These are phyloP conservation scores for Fagopyrum esculentum DNA, from an alignment of 148 eudicot species.

Conservation along the genomic window DNA sequence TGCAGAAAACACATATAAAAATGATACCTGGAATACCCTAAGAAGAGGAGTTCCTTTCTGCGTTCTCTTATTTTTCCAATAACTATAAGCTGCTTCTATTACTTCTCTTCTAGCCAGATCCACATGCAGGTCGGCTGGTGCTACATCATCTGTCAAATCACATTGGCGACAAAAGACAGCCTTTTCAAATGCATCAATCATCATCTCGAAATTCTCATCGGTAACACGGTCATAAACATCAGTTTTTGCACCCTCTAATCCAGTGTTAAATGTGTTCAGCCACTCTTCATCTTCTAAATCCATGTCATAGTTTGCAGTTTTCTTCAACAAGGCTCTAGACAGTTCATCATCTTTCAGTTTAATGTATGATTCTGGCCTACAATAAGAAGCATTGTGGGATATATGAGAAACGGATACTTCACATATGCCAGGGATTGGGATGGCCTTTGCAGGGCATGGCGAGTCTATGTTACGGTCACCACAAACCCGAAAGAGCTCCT, in stretches of 20 bases:
- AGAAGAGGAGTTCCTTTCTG: constrained; percentile 45
- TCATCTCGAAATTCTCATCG: constrained; percentile 59
- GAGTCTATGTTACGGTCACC: constrained; percentile 44
- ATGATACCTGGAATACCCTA: constrained; percentile 69
- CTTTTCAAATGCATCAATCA: constrained; percentile 83
- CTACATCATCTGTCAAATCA: constrained; percentile 33
- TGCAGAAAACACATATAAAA: neutral
- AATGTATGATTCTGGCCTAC: constrained; percentile 64
- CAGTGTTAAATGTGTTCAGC: constrained; percentile 46
- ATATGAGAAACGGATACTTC: constrained; percentile 41
- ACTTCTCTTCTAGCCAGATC: constrained; percentile 42
- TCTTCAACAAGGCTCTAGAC: constrained; percentile 58
- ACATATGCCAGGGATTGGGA: constrained; percentile 67
- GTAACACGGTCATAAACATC: constrained; percentile 31
- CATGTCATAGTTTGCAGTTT: constrained; percentile 64
- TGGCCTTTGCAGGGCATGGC: constrained; percentile 35
- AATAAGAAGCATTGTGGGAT: constrained; percentile 22
- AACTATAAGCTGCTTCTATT: constrained; percentile 41
- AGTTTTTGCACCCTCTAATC: constrained; percentile 14
- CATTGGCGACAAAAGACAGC: constrained; percentile 48
- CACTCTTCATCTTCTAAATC: constrained; percentile 80
- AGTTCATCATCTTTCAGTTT: constrained; percentile 58
- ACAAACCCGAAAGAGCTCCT: constrained; percentile 67
- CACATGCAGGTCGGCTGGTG: constrained; percentile 33
- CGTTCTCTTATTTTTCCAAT: constrained; percentile 62